Percentiles rank a stretch among this genome's conserved stretches.
These are phyloP conservation scores for Chaetoceros tenuissimus DNA, from an alignment of 108 stramenopile species.

Conservation along the genomic window DNA sequence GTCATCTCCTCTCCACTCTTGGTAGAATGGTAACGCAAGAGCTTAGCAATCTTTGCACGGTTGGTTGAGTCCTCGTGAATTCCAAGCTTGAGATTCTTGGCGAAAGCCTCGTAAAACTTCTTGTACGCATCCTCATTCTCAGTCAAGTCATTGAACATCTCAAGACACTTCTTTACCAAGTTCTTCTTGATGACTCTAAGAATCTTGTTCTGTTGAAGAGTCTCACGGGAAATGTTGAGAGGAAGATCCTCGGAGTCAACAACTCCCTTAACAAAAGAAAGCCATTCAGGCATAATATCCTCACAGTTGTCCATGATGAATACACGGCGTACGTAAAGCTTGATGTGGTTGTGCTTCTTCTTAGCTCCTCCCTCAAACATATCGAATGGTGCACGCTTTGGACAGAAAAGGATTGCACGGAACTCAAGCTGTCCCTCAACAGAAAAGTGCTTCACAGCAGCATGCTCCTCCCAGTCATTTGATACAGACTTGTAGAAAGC, in stretches of 20 bases:
- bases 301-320: conserved; percentile 99
- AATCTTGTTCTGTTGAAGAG: conserved; percentile 99
- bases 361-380: conserved; percentile 99
- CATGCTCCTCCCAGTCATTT: conserved; percentile 99
- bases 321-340: conserved; percentile 99
- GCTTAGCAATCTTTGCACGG: conserved; percentile 99
- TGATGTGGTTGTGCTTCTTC: conserved; percentile 99
- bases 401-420: conserved; percentile 96
- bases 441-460: conserved; percentile 99
- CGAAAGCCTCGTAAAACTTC: conserved; percentile 99
- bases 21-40: conserved; percentile 98
- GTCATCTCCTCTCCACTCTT: conserved; percentile 99
- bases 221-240: conserved; percentile 99
- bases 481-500: conserved; percentile 99
- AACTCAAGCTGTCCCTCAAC: conserved; percentile 99
- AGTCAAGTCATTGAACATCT: conserved; percentile 98
- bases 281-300: conserved; percentile 99
- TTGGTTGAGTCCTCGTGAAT: conserved; percentile 99
- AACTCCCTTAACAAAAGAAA: conserved; percentile 98
- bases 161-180: conserved; percentile 99
- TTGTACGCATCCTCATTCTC: conserved; percentile 99
- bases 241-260: conserved; percentile 99
- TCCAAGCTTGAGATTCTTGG: conserved; percentile 99
- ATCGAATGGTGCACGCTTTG: conserved; percentile 99
- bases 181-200: conserved; percentile 99